phyloP scores from a whole-genome alignment of 768 basidiomycete genomes.

The Grammothele lineata region DNA sequence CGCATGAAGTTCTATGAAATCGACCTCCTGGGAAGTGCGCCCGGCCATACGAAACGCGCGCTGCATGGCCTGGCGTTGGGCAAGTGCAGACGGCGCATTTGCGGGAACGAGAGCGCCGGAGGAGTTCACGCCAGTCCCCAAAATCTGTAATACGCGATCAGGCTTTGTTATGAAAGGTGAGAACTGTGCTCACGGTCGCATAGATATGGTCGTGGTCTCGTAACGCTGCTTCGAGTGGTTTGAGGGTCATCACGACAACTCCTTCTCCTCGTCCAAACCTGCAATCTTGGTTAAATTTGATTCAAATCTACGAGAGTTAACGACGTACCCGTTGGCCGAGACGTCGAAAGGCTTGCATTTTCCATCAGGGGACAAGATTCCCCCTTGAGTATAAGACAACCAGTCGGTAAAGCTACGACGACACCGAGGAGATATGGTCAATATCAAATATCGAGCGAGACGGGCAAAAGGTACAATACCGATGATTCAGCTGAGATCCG shows the following conservation, averaged over 20 bases:
- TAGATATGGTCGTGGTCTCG: conserved; percentile 38
- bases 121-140: conserved; percentile 36
- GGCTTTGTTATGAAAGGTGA: too few species aligned
- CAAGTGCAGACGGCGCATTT: conserved; percentile 33
- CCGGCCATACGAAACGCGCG: conserved; percentile 31
- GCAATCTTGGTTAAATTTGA: too few species aligned
- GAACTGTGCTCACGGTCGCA: conserved; percentile 32
- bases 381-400: conserved; percentile 34
- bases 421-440: background rate
- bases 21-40: conserved; percentile 35
- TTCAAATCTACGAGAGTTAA: too few species aligned
- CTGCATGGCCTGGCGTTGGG: conserved; percentile 35
- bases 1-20: conserved; percentile 47
- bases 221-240: conserved; percentile 35
- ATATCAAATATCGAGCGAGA: too few species aligned
- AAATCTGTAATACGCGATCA: conserved; percentile 25
- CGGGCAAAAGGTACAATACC: conserved; percentile 26
- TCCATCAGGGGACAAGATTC: conserved; percentile 36
- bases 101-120: conserved; percentile 34
- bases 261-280: conserved; percentile 40
- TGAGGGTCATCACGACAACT: conserved; percentile 35
- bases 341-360: conserved; percentile 43
- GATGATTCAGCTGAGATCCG: conserved; percentile 39
- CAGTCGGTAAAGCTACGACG: conserved; percentile 30
- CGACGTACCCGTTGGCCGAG: conserved; percentile 37